Base-by-base conservation (phyloP, 208 protist species). In the Strigomonas galati region DNA sequence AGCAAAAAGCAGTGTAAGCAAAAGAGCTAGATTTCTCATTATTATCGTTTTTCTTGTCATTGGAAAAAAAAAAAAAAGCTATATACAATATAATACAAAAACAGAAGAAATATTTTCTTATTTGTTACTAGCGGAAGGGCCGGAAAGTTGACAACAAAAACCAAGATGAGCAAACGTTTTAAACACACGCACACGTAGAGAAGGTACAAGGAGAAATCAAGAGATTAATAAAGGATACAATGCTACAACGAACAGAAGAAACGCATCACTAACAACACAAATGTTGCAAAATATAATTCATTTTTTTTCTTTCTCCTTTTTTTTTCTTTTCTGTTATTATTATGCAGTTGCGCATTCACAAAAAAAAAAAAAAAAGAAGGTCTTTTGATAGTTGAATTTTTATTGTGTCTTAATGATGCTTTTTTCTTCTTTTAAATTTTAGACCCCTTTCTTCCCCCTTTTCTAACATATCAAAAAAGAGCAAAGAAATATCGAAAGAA, bases 291-390 rank as follows among this genome's bases (percentile, higher is more conserved):
- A 48, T 17, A 17, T 48, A 17, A 10, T 48, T 48, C 43, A 10
- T 48, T 10, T 48, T 48, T 17, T 48, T 48, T 48, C 17, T 48
- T 48, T 10, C 43, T 17, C 14, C 10, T 48, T 49, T 49, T 49
- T 19, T 49, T 49, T 49, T 49, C 19, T n/a, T 49, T n/a, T 14
- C 19, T n/a, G 19, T 49, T 49, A 21, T 49, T 49, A 49, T 19
- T 19, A 49, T 49, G 19, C 14, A 49, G 43, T n/a, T 14, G 19
- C 19, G 15, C 43, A 49, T 49, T 49, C 26, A 46, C 6, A 40
- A 49, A 62, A 21, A 49, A 62, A 26, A 62, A 62, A 62, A 49
- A 62, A 21, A 19, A 5, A 28, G 32, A 21, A 28, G 19, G 48
- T 19, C 48, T 62, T 62, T 14, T n/a, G 3, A n/a, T 26, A 23